Percentiles rank a stretch among this genome's conserved stretches.
Evolutionary conservation across 2,329 filamentous ascomycete species (phyloP).

Genomic region (Fusarium sp.): DNA sequence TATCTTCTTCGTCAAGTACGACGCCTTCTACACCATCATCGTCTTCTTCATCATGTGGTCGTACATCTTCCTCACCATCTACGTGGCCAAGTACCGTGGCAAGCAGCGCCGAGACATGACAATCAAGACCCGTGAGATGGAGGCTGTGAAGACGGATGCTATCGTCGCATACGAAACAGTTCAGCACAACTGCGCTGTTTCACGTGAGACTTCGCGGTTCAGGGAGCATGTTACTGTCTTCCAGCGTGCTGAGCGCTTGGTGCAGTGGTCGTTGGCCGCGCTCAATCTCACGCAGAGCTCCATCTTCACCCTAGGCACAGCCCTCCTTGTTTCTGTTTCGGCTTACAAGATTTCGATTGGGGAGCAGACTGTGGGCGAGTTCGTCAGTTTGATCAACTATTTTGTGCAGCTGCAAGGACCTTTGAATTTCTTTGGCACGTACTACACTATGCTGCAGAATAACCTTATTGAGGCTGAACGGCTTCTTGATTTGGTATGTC

Average conservation of each 20-base stretch:
- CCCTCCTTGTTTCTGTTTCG: conserved; percentile 71
- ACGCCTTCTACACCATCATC: conserved; percentile 63
- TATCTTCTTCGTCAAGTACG: conserved; percentile 60
- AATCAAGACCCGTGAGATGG: conserved; percentile 60
- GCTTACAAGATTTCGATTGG: conserved; percentile 71
- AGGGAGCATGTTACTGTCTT: conserved; percentile 64
- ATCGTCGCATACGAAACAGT: conserved; percentile 68
- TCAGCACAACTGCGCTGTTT: conserved; percentile 73
- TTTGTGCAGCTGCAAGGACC: conserved; percentile 72
- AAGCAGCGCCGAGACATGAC: conserved; percentile 60
- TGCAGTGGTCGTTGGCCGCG: conserved; percentile 51
- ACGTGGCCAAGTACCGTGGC: conserved; percentile 62
- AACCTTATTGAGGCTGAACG: conserved; percentile 61
- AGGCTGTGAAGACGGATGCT: conserved; percentile 62
- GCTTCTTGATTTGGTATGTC: conserved; percentile 57
- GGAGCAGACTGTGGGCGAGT: conserved; percentile 66
- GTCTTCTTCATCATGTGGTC: conserved; percentile 62
- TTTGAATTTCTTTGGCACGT: conserved; percentile 70
- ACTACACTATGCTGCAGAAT: conserved; percentile 61
- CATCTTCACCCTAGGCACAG: conserved; percentile 71
- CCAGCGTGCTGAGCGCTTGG: conserved; percentile 56
- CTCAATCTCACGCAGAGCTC: conserved; percentile 73
- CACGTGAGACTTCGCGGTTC: conserved; percentile 69
- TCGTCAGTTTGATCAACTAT: conserved; percentile 68
- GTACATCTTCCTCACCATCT: conserved; percentile 64